Base-by-base conservation (phyloP, 2,329 filamentous ascomycete species). In the Lecanosticta acicola region DNA sequence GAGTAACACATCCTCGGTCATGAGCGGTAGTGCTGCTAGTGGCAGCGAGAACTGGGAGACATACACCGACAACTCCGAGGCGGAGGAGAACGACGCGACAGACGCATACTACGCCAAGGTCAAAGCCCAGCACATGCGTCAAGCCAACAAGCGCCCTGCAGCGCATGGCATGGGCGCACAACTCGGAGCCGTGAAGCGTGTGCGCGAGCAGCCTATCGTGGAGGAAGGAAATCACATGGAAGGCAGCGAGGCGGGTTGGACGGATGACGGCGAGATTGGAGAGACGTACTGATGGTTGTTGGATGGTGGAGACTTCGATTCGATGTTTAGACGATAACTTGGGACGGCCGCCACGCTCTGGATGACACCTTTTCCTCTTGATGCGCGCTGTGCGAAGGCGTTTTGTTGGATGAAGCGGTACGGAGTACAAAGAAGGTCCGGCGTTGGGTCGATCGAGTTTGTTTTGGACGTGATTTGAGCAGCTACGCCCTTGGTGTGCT, bases 31-130 rank as follows among this genome's bases (percentile, higher is more conserved):
- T 2, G 46, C 41, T 7, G 47, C 45, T 10, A 53, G 45, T 37
- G 87, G 87, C 1, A 94, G 87, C 3, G 91, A 97, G 68, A 97
- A 97, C 66, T 97, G 91, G 91, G 91, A 97, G 68, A 95, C 90
- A 8, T 97, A 93, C 59, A 90, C 93, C 58, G 87, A 94, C 47
- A 55, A 55, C 40, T 62, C 58, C 1, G 65, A 65, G 21, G 54
- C 40, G n/a, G 65, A 67, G 7, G 59, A 64, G 17, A 85, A 58
- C 18, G 89, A 95, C 63, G 79, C 78, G 0, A 83, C 82, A 3
- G 87, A 93, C 50, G 76, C 80, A 8, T 94, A 94, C 66, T 87
- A 87, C 61, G 84, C 86, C 54, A 88, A 87, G 66, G 71, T 90
- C 29, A 76, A 76, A 35, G 46, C 54, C 16, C 50, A 53, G 56